Evolutionary conservation across 495 filamentous ascomycete species (phyloP).

Genomic region (Aspergillus campestris): DNA sequence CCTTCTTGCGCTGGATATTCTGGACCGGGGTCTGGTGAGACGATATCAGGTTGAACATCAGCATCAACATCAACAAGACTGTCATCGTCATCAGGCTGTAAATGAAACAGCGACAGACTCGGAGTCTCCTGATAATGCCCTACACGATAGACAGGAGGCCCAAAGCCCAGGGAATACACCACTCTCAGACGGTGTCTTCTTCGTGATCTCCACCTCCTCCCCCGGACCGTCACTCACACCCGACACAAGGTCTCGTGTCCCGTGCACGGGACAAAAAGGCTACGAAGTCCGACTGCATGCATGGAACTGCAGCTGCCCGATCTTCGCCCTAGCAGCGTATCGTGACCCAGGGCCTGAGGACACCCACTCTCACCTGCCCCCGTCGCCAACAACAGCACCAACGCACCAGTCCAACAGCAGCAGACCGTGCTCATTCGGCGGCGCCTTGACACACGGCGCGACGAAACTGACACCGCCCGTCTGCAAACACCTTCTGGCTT

Average conservation of each 20-base stretch:
- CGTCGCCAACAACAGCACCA: neutral
- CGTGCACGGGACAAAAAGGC: conserved; percentile 12
- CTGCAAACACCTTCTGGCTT: conserved; percentile 88
- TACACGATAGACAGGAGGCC: neutral
- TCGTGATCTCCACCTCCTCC: conserved; percentile 39
- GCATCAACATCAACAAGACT: neutral
- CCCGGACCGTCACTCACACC: conserved; percentile 21
- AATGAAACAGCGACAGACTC: too few species aligned
- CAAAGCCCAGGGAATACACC: conserved; percentile 1
- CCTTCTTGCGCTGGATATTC: conserved; percentile 71
- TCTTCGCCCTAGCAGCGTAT: conserved; percentile 66
- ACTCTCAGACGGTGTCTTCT: conserved; percentile 18
- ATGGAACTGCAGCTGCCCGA: conserved; percentile 89
- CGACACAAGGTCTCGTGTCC: conserved; percentile 6
- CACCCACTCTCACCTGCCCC: conserved; percentile 1
- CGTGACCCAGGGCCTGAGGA: conserved; percentile 22
- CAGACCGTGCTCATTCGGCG: conserved; percentile 41
- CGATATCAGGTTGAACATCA: conserved; percentile 15
- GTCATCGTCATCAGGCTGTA: too few species aligned
- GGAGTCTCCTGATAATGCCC: too few species aligned
- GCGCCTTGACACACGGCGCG: conserved; percentile 28
- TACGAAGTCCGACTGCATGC: conserved; percentile 66
- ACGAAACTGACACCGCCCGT: conserved; percentile 43
- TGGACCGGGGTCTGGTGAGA: conserved; percentile 64
- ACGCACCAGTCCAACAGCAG: neutral